These are phyloP conservation scores for Aspergillus fumigatiaffinis DNA, from an alignment of 2,329 filamentous ascomycete species.

Conservation along the genomic window DNA sequence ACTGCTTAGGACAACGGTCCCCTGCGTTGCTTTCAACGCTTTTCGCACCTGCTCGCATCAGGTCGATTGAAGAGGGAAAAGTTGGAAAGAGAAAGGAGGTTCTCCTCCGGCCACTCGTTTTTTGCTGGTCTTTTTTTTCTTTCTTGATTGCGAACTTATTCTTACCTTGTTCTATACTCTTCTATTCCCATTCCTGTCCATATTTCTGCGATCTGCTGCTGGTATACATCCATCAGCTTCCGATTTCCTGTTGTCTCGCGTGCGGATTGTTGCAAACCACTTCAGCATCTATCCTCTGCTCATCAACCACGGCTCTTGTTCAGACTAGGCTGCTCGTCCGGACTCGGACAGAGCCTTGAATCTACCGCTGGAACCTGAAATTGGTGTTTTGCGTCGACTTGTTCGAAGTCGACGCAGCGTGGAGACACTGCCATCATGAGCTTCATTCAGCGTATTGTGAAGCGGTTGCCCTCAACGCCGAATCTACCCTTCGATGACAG, in stretches of 20 bases:
- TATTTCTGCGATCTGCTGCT: constrained; percentile 3
- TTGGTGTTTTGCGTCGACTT: constrained; percentile 2
- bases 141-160: constrained; percentile 20
- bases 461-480: constrained; percentile 48
- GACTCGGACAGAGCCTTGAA: constrained; percentile 1
- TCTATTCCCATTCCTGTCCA: constrained; percentile 2
- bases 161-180: constrained; percentile 6
- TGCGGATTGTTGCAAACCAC: constrained; percentile 9
- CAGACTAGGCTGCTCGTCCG: not conserved
- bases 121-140: constrained; percentile 21
- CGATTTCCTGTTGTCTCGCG: constrained; percentile 10
- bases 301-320: not conserved
- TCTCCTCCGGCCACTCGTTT: constrained; percentile 42
- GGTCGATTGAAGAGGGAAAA: constrained; percentile 29
- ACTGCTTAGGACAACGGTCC: constrained; percentile 22
- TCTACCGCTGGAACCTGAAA: constrained; percentile 11
- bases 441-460: constrained; percentile 51
- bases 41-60: constrained; percentile 29
- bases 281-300: not conserved
- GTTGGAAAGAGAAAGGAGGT: constrained; percentile 38
- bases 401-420: constrained; percentile 18
- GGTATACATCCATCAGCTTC: constrained; percentile 2
- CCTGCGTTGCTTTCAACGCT: constrained; percentile 22
- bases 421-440: constrained; percentile 42
- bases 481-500: constrained; percentile 46